Base-by-base conservation (phyloP, 768 basidiomycete species). In the Albatrellus ellisii region DNA sequence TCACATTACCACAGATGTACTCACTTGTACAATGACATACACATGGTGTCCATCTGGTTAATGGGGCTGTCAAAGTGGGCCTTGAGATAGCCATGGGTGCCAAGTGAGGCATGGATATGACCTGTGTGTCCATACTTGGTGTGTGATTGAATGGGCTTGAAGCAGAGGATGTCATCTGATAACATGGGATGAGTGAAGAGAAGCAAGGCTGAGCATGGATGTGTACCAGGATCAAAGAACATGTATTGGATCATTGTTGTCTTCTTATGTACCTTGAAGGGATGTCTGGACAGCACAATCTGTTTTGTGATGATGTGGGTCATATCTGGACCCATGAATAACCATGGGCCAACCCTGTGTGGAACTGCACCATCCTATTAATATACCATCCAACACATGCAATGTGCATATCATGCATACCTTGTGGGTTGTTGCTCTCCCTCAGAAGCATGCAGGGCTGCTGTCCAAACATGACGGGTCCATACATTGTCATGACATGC, bases 71-170 rank as follows among this genome's bases (percentile, higher is more conserved):
- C n/a, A 97, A 63, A 24, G n/a, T n/a, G n/a, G n/a, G n/a, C n/a
- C n/a, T n/a, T n/a, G n/a, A n/a, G n/a, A n/a, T n/a, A n/a, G n/a
- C 94, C 95, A 55, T 99, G 94, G 25, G 91, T 97, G 36, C 94
- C 94, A n/a, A 99, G 77, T 8, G 88, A 82, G 61, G n/a, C n/a
- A n/a, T n/a, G n/a, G n/a, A n/a, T n/a, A n/a, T n/a, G n/a, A n/a
- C n/a, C n/a, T n/a, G n/a, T n/a, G n/a, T n/a, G n/a, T n/a, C n/a
- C n/a, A n/a, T n/a, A n/a, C n/a, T n/a, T n/a, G n/a, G n/a, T n/a
- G 91, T 91, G 36, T 69, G 70, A 51, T 91, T 86, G 60, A 97
- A 90, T 2, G 97, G 73, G n/a, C n/a, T n/a, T n/a, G n/a, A n/a
- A n/a, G n/a, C n/a, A n/a, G n/a, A n/a, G n/a, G n/a, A n/a, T n/a